A percentile compares a stretch with the other conserved stretches of the same genome.
Conservation (phyloP, 2,329 filamentous ascomycete genomes). For the Cladophialophora yegresii region DNA sequence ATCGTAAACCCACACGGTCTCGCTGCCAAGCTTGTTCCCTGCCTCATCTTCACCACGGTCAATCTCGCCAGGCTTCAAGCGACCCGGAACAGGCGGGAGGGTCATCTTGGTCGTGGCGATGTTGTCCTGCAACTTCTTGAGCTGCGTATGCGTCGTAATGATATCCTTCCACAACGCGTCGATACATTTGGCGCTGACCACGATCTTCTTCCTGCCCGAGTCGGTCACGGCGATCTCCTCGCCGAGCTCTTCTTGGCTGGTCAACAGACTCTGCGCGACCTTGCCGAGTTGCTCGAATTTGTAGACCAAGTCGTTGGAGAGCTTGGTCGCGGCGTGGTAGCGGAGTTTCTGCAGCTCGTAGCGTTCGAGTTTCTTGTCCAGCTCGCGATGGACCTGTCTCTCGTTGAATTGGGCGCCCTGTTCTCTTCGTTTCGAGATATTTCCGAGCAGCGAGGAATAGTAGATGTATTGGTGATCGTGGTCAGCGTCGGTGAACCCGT, state of each 20-base stretch:
- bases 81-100: neutral
- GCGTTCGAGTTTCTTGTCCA: neutral
- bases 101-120: neutral
- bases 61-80: neutral
- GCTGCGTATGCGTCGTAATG: neutral
- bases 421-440: neutral
- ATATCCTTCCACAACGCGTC: slow-evolving; percentile 19
- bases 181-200: slow-evolving; percentile 21
- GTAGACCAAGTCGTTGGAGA: slow-evolving; percentile 9
- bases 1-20: neutral
- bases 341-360: slow-evolving; percentile 5
- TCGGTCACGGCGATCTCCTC: neutral
- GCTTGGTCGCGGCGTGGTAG: neutral
- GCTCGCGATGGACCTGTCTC: neutral
- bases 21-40: neutral
- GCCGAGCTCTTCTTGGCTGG: slow-evolving; percentile 15
- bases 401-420: neutral
- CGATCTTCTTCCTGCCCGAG: slow-evolving; percentile 17
- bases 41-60: neutral
- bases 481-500: neutral
- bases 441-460: neutral
- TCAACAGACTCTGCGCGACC: slow-evolving; percentile 11
- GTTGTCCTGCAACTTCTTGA: slow-evolving; percentile 11
- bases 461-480: slow-evolving; percentile 9
- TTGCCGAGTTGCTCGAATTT: slow-evolving; percentile 22